Evolutionary conservation across 441 rosid species (phyloP), one percentile per base, ranked within the genome.

Genomic region (Populus hybrid): DNA sequence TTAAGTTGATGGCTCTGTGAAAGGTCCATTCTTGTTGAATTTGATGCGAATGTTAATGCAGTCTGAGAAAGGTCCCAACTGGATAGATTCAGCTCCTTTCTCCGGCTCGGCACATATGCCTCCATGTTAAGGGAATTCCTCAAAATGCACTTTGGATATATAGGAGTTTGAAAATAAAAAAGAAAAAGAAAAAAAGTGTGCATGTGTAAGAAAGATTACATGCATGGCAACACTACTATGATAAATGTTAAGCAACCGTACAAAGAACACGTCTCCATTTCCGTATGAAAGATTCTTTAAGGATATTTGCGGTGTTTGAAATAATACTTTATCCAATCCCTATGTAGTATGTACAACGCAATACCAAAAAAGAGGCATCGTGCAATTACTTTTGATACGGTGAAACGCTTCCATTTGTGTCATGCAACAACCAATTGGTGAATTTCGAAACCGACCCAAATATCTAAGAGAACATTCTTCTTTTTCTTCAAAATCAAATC

Each of bases 21-120:
- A 67, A 11, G 5, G 11, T 77, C 71, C 21, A 40, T 30, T 67
- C 42, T 46, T 7, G n/a, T 23, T 72, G 82, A 71, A 71, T 68
- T 63, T 34, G 79, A 75, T 70, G 77, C 78, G 81, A 85, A 85
- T 87, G 73, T 74, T 75, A 74, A 71, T 2, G 59, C 16, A 75
- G 71, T 68, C 34, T 8, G 80, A 40, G 35, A 78, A 85, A 82
- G 87, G 81, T 81, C 80, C 86, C 78, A 73, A 80, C 34, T 85
- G 86, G 86, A 87, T 87, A 83, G 82, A 83, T 78, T 77, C 85
- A 69, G 81, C 50, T 68, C 53, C 69, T 64, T 28, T 82, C 82
- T 85, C 84, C 86, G 71, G 82, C 83, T 82, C 85, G 75, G 59
- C 64, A 83, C 82, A 88, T 32, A 42, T 85, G 80, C 87, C 77